These are phyloP conservation scores for Aspergillus ibericus DNA, from an alignment of 2,329 filamentous ascomycete genomes.

Conservation along the genomic window DNA sequence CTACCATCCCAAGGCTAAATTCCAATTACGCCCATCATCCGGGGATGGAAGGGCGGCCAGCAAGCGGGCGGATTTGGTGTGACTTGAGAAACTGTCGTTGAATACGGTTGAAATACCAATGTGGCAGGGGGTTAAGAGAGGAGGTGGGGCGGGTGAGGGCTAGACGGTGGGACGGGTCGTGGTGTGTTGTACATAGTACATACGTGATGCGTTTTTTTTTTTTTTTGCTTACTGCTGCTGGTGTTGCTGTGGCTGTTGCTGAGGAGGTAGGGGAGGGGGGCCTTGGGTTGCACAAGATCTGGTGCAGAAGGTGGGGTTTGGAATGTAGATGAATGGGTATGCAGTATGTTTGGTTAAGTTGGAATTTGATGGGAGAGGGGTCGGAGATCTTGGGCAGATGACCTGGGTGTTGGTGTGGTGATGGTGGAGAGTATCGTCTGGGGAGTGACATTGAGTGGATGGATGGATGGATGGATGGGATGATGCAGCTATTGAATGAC, in stretches of 20 bases:
- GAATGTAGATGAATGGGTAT: conserved; percentile 28
- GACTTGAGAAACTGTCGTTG: not conserved
- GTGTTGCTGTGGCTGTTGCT: not conserved
- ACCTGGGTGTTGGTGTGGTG: not conserved
- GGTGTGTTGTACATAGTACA: conserved; percentile 35
- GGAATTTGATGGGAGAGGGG: conserved; percentile 14
- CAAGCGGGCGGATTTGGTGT: conserved; percentile 36
- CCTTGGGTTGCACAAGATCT: conserved; percentile 36
- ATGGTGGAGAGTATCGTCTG: conserved; percentile 21
- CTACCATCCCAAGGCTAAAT: too few species aligned
- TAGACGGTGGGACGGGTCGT: not conserved
- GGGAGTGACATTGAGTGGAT: not conserved
- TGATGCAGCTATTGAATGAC: too few species aligned
- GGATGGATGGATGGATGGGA: too few species aligned
- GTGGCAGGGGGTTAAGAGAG: conserved; percentile 20
- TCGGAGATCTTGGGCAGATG: conserved; percentile 22
- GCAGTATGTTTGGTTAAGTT: not conserved
- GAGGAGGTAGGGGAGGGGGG: conserved; percentile 17
- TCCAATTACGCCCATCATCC: not conserved
- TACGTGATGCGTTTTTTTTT: too few species aligned
- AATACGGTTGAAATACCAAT: conserved; percentile 34
- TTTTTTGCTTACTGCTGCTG: not conserved
- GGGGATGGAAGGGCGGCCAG: conserved; percentile 5
- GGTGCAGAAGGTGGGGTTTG: conserved; percentile 37
- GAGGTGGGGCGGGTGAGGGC: not conserved